Evolutionary conservation across 768 basidiomycete genomes (phyloP), one percentile per base, ranked within the genome.

Genomic region (Lepiota venenata): DNA sequence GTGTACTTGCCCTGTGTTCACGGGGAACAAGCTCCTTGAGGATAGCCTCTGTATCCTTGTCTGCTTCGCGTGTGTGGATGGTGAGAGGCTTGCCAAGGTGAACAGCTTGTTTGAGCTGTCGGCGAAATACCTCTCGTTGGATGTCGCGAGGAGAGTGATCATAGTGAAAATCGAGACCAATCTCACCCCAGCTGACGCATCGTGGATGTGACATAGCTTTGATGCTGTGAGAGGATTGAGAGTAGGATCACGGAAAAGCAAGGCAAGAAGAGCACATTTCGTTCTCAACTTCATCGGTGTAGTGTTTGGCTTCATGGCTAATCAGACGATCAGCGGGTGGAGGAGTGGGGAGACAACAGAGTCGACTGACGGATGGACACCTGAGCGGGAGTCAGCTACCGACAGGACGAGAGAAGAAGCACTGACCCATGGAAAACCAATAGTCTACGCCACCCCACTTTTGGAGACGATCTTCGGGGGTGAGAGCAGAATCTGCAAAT

Each of bases 111-210:
- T 73, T 72, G 5, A 93, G 78, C 65, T 94, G 92, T 8, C 85
- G 73, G 1, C 69, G 65, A 47, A 94, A 85, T 10, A 91, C 82
- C 0, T 69, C 70, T 50, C 77, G 83, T 61, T 94, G 92, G 1
- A 84, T 61, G 0, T 80, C 77, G 9, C 85, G 81, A 0, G 90
- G 88, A 0, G 89, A 88, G 57, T 83, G 77, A 67, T 89, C 82
- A 66, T 93, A 91, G 65, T 92, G 88, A 60, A 90, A 92, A 57
- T 93, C 91, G 11, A 91, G 77, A 0, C 92, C 91, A 52, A 93
- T 93, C 63, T 95, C 92, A 0, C 92, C 92, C 85, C 87, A 88
- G 2, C 90, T 89, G 6, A 93, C 90, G 61, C 90, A 92, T 10
- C 86, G 82, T 1, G 89, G 87, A 60, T 93, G 91, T 0, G 73